A percentile compares a stretch with the other conserved stretches of the same genome.
These are phyloP conservation scores for Peronosclerospora sorghi DNA, from an alignment of 352 stramenopile genomes.

Conservation along the genomic window DNA sequence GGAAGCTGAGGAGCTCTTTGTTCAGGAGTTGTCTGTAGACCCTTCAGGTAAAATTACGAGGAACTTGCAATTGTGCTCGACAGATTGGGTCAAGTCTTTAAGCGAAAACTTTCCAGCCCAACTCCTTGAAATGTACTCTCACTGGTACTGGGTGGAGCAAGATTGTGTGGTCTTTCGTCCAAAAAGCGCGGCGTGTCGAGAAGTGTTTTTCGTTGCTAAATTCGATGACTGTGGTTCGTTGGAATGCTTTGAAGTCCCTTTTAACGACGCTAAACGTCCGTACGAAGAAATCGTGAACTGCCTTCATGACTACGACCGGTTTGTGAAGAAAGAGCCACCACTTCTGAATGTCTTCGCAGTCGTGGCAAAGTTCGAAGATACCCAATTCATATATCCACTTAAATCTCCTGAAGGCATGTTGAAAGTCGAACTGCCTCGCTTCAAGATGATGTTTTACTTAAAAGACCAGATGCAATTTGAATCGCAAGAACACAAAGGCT, in stretches of 20 bases:
- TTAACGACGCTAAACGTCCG: slow-evolving; percentile 9
- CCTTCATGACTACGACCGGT: slow-evolving; percentile 10
- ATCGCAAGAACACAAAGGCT: too few relatives aligned
- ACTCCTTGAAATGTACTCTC: slow-evolving; percentile 25
- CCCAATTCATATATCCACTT: slow-evolving; percentile 24
- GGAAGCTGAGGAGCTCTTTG: slow-evolving; percentile 11
- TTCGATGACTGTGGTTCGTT: slow-evolving; percentile 5
- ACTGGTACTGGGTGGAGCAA: too few relatives aligned
- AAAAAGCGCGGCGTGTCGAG: slow-evolving; percentile 8
- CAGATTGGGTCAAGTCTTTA: slow-evolving; percentile 18
- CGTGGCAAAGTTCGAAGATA: slow-evolving; percentile 34
- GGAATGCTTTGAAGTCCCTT: slow-evolving; percentile 26
- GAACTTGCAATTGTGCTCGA: slow-evolving; percentile 25
- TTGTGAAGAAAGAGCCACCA: slow-evolving; percentile 10
- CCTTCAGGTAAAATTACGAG: background rate
- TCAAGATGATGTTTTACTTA: slow-evolving; percentile 24
- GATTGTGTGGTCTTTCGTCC: too few relatives aligned
- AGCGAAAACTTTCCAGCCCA: slow-evolving; percentile 11
- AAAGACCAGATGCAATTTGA: slow-evolving; percentile 10
- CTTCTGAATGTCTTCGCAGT: slow-evolving; percentile 5
- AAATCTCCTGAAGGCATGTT: slow-evolving; percentile 5
- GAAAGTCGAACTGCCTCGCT: too few relatives aligned
- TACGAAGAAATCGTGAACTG: slow-evolving; percentile 8
- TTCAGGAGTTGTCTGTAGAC: slow-evolving; percentile 20
- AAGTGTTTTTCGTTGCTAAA: slow-evolving; percentile 14